These are phyloP conservation scores for Xylaria longipes DNA, from an alignment of 495 filamentous ascomycete species.

Conservation along the genomic window DNA sequence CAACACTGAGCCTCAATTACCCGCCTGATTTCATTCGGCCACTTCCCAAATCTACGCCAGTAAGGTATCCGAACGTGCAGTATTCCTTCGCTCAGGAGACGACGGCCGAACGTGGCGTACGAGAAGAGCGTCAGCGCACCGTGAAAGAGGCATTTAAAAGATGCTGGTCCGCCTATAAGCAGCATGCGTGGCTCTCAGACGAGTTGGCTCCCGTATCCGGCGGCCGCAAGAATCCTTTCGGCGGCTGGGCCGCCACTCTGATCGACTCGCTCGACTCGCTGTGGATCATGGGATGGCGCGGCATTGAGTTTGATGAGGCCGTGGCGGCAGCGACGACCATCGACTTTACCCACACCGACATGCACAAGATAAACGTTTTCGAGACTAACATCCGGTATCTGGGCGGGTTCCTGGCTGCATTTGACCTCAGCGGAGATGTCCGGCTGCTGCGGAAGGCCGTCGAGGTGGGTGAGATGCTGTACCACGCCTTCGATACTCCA, in stretches of 20 bases:
- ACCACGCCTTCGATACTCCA: constrained; percentile 81
- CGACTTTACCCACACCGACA: constrained; percentile 72
- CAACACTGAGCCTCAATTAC: neutral
- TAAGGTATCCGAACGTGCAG: neutral
- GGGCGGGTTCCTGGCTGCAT: constrained; percentile 76
- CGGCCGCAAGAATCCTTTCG: constrained; percentile 49
- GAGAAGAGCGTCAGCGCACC: constrained; percentile 49
- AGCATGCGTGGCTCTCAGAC: constrained; percentile 74
- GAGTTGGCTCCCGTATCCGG: constrained; percentile 65
- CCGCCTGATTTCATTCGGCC: neutral
- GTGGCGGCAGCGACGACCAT: constrained; percentile 69
- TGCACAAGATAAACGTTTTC: constrained; percentile 63
- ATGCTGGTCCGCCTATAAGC: constrained; percentile 75
- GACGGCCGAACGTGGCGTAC: constrained; percentile 22
- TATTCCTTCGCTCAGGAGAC: constrained; percentile 34
- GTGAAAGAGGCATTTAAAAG: constrained; percentile 70
- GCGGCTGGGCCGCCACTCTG: constrained; percentile 81
- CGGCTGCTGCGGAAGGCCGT: constrained; percentile 72
- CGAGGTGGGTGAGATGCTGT: constrained; percentile 76
- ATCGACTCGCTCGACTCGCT: constrained; percentile 81
- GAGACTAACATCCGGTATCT: constrained; percentile 78
- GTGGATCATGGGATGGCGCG: constrained; percentile 81
- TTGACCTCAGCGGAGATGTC: constrained; percentile 68
- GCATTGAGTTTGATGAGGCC: constrained; percentile 74
- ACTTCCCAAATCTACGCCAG: neutral